phyloP scores from a whole-genome alignment of 768 basidiomycete species.

The Trametes gibbosa region DNA sequence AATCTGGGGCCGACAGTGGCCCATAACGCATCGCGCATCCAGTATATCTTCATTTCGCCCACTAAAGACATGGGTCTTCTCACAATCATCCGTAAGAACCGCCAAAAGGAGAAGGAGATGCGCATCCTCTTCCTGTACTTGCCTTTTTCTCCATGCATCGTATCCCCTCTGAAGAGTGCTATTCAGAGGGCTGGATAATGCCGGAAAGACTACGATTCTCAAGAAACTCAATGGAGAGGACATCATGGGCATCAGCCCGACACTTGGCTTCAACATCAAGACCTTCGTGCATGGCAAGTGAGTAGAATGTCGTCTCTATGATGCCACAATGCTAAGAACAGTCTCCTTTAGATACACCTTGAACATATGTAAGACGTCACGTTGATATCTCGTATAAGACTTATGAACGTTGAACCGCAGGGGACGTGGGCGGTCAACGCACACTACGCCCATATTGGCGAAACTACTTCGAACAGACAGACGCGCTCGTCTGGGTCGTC shows the following conservation, averaged over 20 bases:
- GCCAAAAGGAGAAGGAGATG: slow-evolving; percentile 96
- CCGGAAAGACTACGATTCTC: slow-evolving; percentile 96
- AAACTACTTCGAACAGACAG: slow-evolving; percentile 99
- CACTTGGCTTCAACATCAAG: slow-evolving; percentile 98
- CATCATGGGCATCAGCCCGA: slow-evolving; percentile 84
- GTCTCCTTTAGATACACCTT: slow-evolving; percentile 56
- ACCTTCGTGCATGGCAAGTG: slow-evolving; percentile 91
- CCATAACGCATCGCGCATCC: too few species aligned
- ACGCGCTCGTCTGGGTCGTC: slow-evolving; percentile 98
- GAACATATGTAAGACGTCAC: slow-evolving; percentile 59
- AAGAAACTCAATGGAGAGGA: slow-evolving; percentile 95
- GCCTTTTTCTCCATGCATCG: not conserved
- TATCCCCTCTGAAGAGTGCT: not conserved
- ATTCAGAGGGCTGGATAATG: slow-evolving; percentile 93
- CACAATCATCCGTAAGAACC: slow-evolving; percentile 95
- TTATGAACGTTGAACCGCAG: slow-evolving; percentile 36
- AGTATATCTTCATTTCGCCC: too few species aligned
- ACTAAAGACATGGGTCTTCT: slow-evolving; percentile 74
- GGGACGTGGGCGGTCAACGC: slow-evolving; percentile 98
- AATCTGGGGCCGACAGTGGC: not conserved
- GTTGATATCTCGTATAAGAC: too few species aligned
- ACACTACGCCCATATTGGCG: slow-evolving; percentile 97
- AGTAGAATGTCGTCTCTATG: slow-evolving; percentile 23
- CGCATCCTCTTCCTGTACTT: slow-evolving; percentile 87
- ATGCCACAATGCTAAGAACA: not conserved